Evolutionary conservation across 2,329 filamentous ascomycete genomes (phyloP), one percentile per base, ranked within the genome.

Genomic region (Drechmeria coniospora): DNA sequence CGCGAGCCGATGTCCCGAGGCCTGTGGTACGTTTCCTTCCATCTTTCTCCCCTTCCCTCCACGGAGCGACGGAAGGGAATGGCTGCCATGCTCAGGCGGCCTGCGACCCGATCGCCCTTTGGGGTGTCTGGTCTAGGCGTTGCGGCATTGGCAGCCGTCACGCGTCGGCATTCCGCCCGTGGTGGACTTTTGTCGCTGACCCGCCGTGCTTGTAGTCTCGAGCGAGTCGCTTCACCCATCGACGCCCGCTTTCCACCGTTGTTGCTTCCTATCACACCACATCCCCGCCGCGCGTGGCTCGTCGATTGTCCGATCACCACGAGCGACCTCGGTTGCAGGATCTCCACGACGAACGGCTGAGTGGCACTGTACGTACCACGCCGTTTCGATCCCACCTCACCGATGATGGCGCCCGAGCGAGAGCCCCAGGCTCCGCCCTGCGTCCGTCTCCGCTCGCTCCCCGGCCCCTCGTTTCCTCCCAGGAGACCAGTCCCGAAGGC

Each of bases 271-370:
- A 63, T 34, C 56, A 62, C 25, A 53, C 58, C 12, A 48, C 53
- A 6, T 69, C 66, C 2, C 67, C 68, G 25, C 61, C 67, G 11
- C 57, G 55, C 25, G 37, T 66, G 15, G 49, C 51, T 30, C 62
- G 68, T 21, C 65, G 68, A 15, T 52, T 72, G 21, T 73, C 68
- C 3, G 68, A 74, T 29, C 65, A 68, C 39, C 61, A 65, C 36
- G 65, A 69, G 21, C 56, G 51, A 9, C 49, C 48, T 36, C 44
- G 39, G 19, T 35, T 38, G 28, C 53, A 37, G 47, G 57, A 39
- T 38, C 50, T 39, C 48, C 60, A 47, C 40, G 59, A 66, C n/a
- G 58, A 63, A 8, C 54, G 57, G 33, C 43, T 51, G 6, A 50
- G 46, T 29, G 50, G 54, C 22, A 23, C 49, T 10, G 44, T 56